Conservation (phyloP, 1,284 basidiomycete genomes). For the Pseudozyma tsukubaensis region DNA sequence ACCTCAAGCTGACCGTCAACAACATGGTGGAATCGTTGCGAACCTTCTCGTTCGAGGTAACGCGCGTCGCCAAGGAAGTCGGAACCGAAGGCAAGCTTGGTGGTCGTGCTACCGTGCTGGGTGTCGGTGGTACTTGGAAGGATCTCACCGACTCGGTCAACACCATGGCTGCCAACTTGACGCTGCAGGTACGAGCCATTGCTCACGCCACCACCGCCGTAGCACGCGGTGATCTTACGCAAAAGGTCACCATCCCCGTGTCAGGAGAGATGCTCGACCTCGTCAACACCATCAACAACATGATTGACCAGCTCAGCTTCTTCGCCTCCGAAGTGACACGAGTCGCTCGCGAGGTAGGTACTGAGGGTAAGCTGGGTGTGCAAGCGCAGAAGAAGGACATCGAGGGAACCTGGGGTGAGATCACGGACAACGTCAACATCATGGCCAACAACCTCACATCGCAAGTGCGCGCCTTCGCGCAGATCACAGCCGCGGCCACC, state of each 20-base stretch:
- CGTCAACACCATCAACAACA: conserved; percentile 76
- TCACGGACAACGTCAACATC: conserved; percentile 79
- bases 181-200: conserved; percentile 93
- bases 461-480: conserved; percentile 98
- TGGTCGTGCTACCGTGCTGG: conserved; percentile 67
- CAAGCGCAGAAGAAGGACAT: conserved; percentile 97
- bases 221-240: conserved; percentile 89
- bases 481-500: conserved; percentile 97
- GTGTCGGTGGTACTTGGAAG: conserved; percentile 70
- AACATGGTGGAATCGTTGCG: conserved; percentile 69
- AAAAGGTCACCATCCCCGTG: conserved; percentile 90
- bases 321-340: conserved; percentile 95
- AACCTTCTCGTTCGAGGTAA: conserved; percentile 69
- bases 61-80: conserved; percentile 68
- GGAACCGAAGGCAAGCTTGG: conserved; percentile 69
- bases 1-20: conserved; percentile 68
- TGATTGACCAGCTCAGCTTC: conserved; percentile 77
- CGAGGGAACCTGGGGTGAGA: conserved; percentile 98
- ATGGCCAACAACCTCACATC: conserved; percentile 87
- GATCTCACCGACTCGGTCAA: conserved; percentile 85
- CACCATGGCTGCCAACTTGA: conserved; percentile 77
- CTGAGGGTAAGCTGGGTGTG: conserved; percentile 94
- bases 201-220: conserved; percentile 95
- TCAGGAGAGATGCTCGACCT: conserved; percentile 95
- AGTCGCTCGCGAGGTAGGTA: conserved; percentile 93